These are phyloP conservation scores for Salisapilia sapeloensis DNA, from an alignment of 352 stramenopile species.

Conservation along the genomic window DNA sequence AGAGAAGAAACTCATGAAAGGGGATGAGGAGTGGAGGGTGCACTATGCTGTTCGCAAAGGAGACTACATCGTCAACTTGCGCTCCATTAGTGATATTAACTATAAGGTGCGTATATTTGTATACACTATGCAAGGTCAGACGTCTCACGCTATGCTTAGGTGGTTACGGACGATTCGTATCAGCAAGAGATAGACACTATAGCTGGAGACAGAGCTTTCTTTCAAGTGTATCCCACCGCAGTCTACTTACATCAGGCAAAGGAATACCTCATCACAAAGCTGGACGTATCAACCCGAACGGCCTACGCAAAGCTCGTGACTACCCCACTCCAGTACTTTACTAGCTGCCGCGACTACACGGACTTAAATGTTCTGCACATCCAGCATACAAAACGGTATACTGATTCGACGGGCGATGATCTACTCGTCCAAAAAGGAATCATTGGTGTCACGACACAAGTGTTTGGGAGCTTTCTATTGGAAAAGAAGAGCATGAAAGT, in stretches of 20 bases:
- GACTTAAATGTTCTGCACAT: conserved; percentile 76
- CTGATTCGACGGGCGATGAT: conserved; percentile 1
- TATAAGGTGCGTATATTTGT: conserved; percentile 14
- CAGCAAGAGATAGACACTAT: conserved; percentile 71
- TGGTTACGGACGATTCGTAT: conserved; percentile 34
- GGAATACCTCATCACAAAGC: conserved; percentile 79
- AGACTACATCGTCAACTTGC: conserved; percentile 33
- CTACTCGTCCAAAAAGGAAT: conserved; percentile 36
- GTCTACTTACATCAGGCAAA: conserved; percentile 85
- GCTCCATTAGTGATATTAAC: conserved; percentile 42
- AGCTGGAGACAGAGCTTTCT: conserved; percentile 75
- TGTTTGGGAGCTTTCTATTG: conserved; percentile 75
- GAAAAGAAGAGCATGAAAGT: conserved; percentile 62
- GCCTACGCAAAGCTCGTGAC: conserved; percentile 48
- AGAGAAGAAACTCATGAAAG: conserved; percentile 24
- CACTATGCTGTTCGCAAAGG: conserved; percentile 49
- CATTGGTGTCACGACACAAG: conserved; percentile 57
- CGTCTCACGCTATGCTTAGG: conserved; percentile 4
- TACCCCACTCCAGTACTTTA: conserved; percentile 77
- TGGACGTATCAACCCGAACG: conserved; percentile 56
- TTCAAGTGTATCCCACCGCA: conserved; percentile 82
- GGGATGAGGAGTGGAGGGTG: conserved; percentile 9
- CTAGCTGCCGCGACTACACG: conserved; percentile 69
- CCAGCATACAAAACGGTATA: conserved; percentile 6
- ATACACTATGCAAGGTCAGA: neutral